phyloP scores from a whole-genome alignment of 2,329 filamentous ascomycete species.

The Sporothrix brasiliensis region DNA sequence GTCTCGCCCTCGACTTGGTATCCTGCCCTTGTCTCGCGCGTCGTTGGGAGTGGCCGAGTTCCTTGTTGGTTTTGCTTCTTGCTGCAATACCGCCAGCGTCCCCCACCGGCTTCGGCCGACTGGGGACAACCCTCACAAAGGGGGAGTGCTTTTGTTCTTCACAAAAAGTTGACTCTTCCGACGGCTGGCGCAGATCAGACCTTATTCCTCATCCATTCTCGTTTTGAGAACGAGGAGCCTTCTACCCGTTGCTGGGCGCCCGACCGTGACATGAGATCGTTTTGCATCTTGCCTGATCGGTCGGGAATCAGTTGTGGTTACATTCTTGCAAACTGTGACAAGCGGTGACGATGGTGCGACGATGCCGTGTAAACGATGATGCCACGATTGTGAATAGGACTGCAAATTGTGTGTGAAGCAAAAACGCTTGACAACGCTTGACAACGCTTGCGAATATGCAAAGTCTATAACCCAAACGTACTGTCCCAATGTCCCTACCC shows the following conservation, averaged over 20 bases:
- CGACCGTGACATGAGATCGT: slow-evolving; percentile 40
- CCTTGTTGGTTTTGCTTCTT: background rate
- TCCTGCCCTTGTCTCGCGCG: background rate
- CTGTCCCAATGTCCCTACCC: background rate
- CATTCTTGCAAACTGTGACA: slow-evolving; percentile 35
- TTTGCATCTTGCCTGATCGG: slow-evolving; percentile 40
- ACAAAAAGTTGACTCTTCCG: background rate
- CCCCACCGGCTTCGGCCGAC: background rate
- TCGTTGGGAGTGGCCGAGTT: background rate
- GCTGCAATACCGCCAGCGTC: background rate
- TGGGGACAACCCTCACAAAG: slow-evolving; percentile 19
- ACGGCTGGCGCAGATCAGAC: slow-evolving; percentile 22
- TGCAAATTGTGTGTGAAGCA: background rate
- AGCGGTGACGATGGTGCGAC: background rate
- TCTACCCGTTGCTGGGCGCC: slow-evolving; percentile 43
- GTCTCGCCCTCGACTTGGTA: background rate
- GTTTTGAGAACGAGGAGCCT: slow-evolving; percentile 21
- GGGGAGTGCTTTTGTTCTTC: background rate
- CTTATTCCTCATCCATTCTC: slow-evolving; percentile 25
- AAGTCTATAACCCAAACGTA: background rate
- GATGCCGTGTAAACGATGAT: background rate
- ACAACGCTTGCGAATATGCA: background rate
- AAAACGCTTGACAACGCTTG: too few species aligned
- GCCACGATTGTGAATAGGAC: background rate
- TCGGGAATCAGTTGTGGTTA: slow-evolving; percentile 44